Evolutionary conservation across 305 asterid species (phyloP).

Genomic region (Rubia occidens): DNA sequence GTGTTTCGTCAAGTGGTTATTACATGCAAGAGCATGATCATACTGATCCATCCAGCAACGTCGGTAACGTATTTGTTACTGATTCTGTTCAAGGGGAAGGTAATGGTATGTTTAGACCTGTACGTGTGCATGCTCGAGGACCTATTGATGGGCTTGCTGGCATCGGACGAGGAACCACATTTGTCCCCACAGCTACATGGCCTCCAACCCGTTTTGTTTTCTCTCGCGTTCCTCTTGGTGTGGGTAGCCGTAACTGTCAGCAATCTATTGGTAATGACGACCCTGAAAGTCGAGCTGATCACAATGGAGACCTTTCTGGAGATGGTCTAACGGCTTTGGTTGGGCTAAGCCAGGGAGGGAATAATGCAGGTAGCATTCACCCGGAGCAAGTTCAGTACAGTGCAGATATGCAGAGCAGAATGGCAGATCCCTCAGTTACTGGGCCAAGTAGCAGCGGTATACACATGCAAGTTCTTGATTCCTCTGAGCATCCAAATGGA

Average conservation of each 20-base stretch:
- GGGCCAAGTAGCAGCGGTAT: constrained; percentile 50
- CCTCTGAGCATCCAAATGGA: constrained; percentile 51
- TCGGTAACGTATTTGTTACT: constrained; percentile 61
- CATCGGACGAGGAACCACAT: constrained; percentile 79
- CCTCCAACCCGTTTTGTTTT: constrained; percentile 95
- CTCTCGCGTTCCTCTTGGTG: constrained; percentile 92
- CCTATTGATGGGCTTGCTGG: constrained; percentile 91
- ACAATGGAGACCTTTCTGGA: constrained; percentile 64
- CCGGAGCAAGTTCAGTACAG: constrained; percentile 56
- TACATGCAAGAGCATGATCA: constrained; percentile 66
- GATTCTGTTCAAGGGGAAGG: constrained; percentile 76
- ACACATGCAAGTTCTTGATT: constrained; percentile 56
- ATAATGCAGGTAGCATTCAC: constrained; percentile 37
- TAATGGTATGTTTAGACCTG: constrained; percentile 68
- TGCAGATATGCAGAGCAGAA: constrained; percentile 39
- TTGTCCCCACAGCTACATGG: constrained; percentile 79
- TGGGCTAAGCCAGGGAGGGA: constrained; percentile 89
- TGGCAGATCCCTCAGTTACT: constrained; percentile 37
- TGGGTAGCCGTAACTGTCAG: constrained; percentile 74
- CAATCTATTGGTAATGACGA: constrained; percentile 70
- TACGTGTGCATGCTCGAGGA: constrained; percentile 74
- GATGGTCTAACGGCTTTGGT: constrained; percentile 95
- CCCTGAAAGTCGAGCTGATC: constrained; percentile 63
- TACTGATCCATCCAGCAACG: constrained; percentile 39
- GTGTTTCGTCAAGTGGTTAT: constrained; percentile 55